Base-by-base conservation (phyloP, 2,329 filamentous ascomycete species). In the Colletotrichum sublineola region DNA sequence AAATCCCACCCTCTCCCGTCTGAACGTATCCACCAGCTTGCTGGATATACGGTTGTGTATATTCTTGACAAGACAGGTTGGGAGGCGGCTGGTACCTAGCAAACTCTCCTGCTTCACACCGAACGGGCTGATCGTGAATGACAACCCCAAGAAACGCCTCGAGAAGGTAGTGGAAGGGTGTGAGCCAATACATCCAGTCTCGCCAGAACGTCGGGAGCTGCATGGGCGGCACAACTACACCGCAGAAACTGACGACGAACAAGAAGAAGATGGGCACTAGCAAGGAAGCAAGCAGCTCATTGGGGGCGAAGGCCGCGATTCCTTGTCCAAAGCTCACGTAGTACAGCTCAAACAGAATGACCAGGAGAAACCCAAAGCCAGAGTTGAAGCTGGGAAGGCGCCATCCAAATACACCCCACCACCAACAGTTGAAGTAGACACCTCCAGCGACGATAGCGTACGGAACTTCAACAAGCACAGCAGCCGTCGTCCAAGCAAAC, bases 221-320 rank as follows among this genome's bases (percentile, higher is more conserved):
- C 1, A 74, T 77, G 20, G 89, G 89, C 0, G 91, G 91, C 0
- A 93, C 91, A 12, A 93, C 87, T 7, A 93, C 90, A 69, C 92
- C 92, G 78, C 91, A 93, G 84, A 94, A 94, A 11, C 88, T 87
- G 31, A 92, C 86, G 48, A 93, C 86, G 76, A 93, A 93, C 36
- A 91, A 86, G 82, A 93, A 92, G 80, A 93, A 92, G 5, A 92
- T 79, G 0, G 92, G 92, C 0, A 93, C 90, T 0, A 93, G 83
- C 0, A 93, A 81, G 5, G 89, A 91, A 1, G 91, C 91, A 24
- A 93, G 84, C 4, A 92, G 82, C 72, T 91, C 89, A 77, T 93
- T 93, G 1, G 91, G 91, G 1, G 89, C 83, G 73, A 92, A 88
- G 0, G 92, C 84, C 0, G 91, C 92, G 68, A 94, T 92, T 50